phyloP scores from a whole-genome alignment of 257 asterid species.

The Jacaranda mimosifolia region DNA sequence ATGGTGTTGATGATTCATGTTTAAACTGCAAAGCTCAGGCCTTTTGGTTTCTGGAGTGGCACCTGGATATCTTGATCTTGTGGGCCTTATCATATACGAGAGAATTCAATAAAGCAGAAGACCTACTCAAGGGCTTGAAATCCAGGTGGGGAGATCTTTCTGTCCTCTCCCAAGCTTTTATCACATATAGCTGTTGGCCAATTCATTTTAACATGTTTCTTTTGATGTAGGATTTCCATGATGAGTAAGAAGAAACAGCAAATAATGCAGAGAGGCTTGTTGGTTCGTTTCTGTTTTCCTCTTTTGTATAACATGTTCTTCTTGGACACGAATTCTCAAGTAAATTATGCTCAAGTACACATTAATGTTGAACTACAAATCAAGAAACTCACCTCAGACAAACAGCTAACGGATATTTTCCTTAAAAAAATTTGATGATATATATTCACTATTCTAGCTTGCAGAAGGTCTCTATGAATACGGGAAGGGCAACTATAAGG shows the following conservation, averaged over 20 bases:
- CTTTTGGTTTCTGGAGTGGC: constrained; percentile 93
- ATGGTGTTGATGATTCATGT: constrained; percentile 25
- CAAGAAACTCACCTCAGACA: background rate
- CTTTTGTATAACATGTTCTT: constrained; percentile 1
- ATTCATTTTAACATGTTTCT: constrained; percentile 21
- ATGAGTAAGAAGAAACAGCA: constrained; percentile 80
- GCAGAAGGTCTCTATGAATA: constrained; percentile 74
- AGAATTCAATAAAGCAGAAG: constrained; percentile 68
- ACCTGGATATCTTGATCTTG: constrained; percentile 80
- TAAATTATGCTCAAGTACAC: too few species aligned
- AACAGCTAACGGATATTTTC: background rate
- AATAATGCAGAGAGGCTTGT: constrained; percentile 64
- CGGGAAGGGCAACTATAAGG: constrained; percentile 71
- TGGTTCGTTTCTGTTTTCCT: constrained; percentile 54
- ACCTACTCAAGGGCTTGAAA: constrained; percentile 70
- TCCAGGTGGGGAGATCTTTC: constrained; percentile 57
- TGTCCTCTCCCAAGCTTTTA: background rate
- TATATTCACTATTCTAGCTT: constrained; percentile 63
- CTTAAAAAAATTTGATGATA: constrained; percentile 14
- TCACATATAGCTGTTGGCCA: background rate
- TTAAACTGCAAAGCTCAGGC: constrained; percentile 51
- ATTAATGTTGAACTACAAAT: background rate
- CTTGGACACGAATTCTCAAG: background rate
- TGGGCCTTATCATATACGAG: constrained; percentile 77
- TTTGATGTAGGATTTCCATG: constrained; percentile 60